phyloP scores from a whole-genome alignment of 2,329 filamentous ascomycete genomes.

The Penicillium freii region DNA sequence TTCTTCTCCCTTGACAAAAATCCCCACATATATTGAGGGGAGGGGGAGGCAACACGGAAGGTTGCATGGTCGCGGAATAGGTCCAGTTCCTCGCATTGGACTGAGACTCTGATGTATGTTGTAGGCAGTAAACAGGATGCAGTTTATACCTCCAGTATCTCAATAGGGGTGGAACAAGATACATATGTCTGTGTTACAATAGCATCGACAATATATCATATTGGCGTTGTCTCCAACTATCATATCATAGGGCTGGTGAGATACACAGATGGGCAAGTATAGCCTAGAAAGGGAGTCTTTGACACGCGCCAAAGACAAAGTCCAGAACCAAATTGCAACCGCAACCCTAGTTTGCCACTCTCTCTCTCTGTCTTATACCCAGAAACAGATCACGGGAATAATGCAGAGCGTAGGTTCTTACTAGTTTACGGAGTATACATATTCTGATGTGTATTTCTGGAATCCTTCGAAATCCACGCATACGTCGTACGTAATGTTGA shows the following conservation, averaged over 20 bases:
- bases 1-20: not conserved
- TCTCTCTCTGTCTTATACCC: not conserved
- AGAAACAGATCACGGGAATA: not conserved
- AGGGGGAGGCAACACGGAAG: constrained; percentile 7
- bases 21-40: not conserved
- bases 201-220: not conserved
- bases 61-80: not conserved
- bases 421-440: not conserved
- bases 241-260: not conserved
- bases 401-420: not conserved
- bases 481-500: not conserved
- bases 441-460: not conserved
- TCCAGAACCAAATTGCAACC: constrained; percentile 4
- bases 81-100: not conserved
- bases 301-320: not conserved
- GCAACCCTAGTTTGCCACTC: not conserved
- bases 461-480: not conserved
- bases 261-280: not conserved
- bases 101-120: not conserved
- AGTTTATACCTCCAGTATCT: not conserved
- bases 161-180: not conserved
- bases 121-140: not conserved
- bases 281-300: not conserved
- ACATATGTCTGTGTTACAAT: not conserved
- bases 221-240: not conserved